A percentile compares a stretch with the other conserved stretches of the same genome.
Evolutionary conservation across 2,329 filamentous ascomycete species (phyloP).

Genomic region (Didymella pinodella): DNA sequence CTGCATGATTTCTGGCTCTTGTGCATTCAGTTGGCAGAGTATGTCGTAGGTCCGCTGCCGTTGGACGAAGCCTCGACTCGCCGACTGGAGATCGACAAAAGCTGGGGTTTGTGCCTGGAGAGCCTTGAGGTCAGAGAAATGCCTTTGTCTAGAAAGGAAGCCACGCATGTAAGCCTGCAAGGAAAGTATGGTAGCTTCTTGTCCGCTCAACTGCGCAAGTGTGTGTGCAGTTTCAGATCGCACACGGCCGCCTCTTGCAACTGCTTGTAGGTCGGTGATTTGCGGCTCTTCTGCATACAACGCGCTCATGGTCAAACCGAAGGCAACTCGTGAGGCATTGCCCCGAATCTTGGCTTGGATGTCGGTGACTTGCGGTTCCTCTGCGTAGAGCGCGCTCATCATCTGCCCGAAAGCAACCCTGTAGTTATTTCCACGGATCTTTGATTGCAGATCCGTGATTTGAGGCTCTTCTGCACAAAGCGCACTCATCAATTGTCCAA

Average conservation of each 20-base stretch:
- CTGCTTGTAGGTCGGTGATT: slow-evolving; percentile 52
- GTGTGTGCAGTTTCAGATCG: slow-evolving; percentile 44
- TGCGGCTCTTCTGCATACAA: slow-evolving; percentile 42
- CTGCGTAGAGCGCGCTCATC: slow-evolving; percentile 43
- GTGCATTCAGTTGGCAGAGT: slow-evolving; percentile 73
- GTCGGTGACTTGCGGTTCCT: slow-evolving; percentile 41
- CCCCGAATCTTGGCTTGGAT: slow-evolving; percentile 57
- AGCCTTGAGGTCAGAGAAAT: slow-evolving; percentile 57
- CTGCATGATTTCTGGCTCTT: slow-evolving; percentile 70
- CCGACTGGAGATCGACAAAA: slow-evolving; percentile 71
- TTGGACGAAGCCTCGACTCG: slow-evolving; percentile 70
- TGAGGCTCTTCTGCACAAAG: slow-evolving; percentile 42
- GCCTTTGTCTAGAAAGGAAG: slow-evolving; percentile 54
- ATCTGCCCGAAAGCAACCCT: slow-evolving; percentile 39
- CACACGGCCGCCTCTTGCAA: slow-evolving; percentile 48
- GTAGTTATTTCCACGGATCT: slow-evolving; percentile 50
- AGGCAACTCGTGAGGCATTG: slow-evolving; percentile 35
- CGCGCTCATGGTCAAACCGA: slow-evolving; percentile 41
- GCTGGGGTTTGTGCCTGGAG: slow-evolving; percentile 66
- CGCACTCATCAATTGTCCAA: slow-evolving; percentile 42
- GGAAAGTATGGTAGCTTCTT: slow-evolving; percentile 55
- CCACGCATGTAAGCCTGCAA: slow-evolving; percentile 64
- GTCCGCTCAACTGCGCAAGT: slow-evolving; percentile 53
- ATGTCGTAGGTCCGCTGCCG: slow-evolving; percentile 68
- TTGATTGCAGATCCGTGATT: slow-evolving; percentile 56